Base-by-base conservation (phyloP, 1,139 yeast genomes). In the Eremothecium coryli region DNA sequence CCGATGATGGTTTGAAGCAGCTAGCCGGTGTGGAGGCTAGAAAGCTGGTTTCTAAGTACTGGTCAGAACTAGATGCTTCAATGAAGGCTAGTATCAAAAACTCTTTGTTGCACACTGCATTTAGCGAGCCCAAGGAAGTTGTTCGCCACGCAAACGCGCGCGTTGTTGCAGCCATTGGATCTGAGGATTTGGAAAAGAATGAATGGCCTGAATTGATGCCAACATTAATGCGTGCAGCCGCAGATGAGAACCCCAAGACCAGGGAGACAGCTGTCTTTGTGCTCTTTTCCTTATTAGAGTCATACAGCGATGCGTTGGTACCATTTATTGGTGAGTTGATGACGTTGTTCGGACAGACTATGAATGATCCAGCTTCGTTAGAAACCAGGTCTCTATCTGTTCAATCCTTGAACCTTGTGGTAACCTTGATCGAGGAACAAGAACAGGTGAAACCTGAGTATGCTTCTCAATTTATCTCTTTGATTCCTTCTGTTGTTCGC, bases 21-120 rank as follows among this genome's bases (percentile, higher is more conserved):
- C 69, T 90, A 45, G 94, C 97, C 12, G 94, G 96, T 42, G 95
- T 90, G 41, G 98, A 90, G 63, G 88, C 88, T 29, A 76, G 95
- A 64, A 90, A 93, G 61, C 72, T 82, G 54, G 76, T 85, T 33
- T 54, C 70, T 35, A 67, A 70, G 45, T 76, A 76, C 54, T 90
- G 98, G 98, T 73, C 67, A 26, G 46, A 57, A 20, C 56, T 74
- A 33, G 80, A 77, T 48, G 71, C 61, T 17, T 49, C 67, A 6
- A 54, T 73, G 39, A 76, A 76, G 60, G 65, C 70, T 29, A 67
- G 68, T 38, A 77, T 90, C 55, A 78, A 82, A 56, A 65, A 67
- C 28, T 69, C 90, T 17, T 61, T 88, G 50, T 69, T 90, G 49
- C 70, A 71, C 45, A 70, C 76, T 44, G 76, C 94, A 29, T 76